These are phyloP conservation scores for Solanum lignicaule DNA, from an alignment of 257 asterid genomes.

Conservation along the genomic window DNA sequence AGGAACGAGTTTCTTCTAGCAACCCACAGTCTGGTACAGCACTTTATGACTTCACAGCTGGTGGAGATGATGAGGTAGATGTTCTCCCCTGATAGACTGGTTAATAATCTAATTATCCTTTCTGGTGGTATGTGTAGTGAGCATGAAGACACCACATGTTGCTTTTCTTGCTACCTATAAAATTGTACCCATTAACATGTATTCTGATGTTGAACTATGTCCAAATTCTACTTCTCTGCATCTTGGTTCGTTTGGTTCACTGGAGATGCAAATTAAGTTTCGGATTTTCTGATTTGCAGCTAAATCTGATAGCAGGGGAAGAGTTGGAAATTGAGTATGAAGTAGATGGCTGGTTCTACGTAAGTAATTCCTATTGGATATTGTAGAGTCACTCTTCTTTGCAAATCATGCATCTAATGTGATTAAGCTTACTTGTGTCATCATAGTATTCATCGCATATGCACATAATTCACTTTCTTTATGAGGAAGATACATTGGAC, in stretches of 20 bases:
- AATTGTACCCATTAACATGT: background rate
- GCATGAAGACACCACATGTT: background rate
- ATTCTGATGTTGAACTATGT: background rate
- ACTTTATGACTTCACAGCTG: conserved; percentile 97
- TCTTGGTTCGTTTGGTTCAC: background rate
- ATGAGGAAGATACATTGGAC: background rate
- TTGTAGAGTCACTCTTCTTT: background rate
- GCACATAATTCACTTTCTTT: background rate
- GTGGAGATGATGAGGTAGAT: conserved; percentile 97
- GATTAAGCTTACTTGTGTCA: background rate
- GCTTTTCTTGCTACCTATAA: background rate
- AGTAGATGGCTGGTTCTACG: conserved; percentile 99
- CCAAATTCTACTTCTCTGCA: background rate
- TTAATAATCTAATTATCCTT: background rate
- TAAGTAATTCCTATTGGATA: conserved; percentile 35
- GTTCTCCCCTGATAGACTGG: background rate
- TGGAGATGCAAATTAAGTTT: conserved; percentile 2
- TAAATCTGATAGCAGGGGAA: conserved; percentile 85
- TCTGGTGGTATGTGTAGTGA: background rate
- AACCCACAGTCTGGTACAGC: conserved; percentile 71
- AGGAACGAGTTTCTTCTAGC: conserved; percentile 62
- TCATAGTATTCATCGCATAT: background rate
- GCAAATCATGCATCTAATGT: background rate
- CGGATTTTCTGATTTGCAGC: conserved; percentile 41
- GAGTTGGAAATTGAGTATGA: conserved; percentile 90